Evolutionary conservation across 2,329 filamentous ascomycete genomes (phyloP).

Genomic region (Cladosporium colombiae): DNA sequence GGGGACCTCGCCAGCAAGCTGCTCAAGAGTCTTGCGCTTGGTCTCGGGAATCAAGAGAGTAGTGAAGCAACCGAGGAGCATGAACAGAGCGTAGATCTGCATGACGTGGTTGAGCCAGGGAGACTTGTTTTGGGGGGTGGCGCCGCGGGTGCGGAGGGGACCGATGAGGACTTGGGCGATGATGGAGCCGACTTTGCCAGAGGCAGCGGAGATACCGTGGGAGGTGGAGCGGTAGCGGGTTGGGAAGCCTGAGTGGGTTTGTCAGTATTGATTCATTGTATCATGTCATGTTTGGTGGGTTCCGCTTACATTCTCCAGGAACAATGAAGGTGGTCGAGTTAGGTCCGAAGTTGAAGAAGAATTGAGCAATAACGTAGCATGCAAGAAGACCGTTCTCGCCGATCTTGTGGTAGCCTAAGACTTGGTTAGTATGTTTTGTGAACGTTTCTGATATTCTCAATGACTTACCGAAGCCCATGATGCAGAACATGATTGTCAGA

Average conservation of each 20-base stretch:
- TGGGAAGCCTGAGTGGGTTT: conserved; percentile 41
- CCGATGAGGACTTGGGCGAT: conserved; percentile 53
- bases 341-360: conserved; percentile 58
- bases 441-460: background rate
- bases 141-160: conserved; percentile 56
- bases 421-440: background rate
- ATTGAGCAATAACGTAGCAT: conserved; percentile 51
- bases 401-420: conserved; percentile 43
- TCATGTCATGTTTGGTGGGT: background rate
- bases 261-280: background rate
- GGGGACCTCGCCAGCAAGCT: conserved; percentile 66
- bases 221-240: conserved; percentile 51
- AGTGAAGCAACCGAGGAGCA: conserved; percentile 69
- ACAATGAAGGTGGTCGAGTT: conserved; percentile 55
- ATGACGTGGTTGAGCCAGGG: conserved; percentile 74
- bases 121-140: conserved; percentile 51
- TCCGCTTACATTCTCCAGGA: conserved; percentile 43
- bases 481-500: conserved; percentile 51
- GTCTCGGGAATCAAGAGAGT: conserved; percentile 75
- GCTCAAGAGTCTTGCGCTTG: conserved; percentile 67
- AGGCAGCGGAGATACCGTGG: conserved; percentile 51
- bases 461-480: conserved; percentile 47
- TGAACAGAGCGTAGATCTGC: conserved; percentile 78
- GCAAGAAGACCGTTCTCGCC: conserved; percentile 45
- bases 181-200: conserved; percentile 52